Evolutionary conservation across 2,329 filamentous ascomycete species (phyloP), one percentile per base, ranked within the genome.

Genomic region (Capronia coronata): DNA sequence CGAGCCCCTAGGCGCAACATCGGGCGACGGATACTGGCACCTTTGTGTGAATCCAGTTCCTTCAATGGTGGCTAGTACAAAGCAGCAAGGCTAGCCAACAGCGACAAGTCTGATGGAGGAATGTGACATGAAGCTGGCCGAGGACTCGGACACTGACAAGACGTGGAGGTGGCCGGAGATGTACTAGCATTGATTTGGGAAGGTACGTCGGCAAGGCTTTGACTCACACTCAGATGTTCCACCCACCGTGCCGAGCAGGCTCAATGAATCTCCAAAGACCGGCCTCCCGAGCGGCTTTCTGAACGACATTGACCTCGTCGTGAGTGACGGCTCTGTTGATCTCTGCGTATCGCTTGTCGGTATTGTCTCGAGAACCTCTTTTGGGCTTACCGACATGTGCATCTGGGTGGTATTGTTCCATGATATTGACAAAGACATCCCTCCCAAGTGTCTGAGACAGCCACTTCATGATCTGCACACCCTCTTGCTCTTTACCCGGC

Each of bases 391-490:
- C 87, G 1, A 94, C 87, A 65, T 94, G 82, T 0, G 86, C 87
- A 56, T 85, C 79, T 0, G 87, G 87, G 55, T 81, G 82, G 62
- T 93, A 93, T 67, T 94, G 87, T 67, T 94, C 87, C 87, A 93
- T 93, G 57, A 94, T 83, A 63, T 94, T 84, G 52, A 93, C 78
- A 66, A 90, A 91, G 37, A 85, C 74, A 65, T 93, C 86, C 48
- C 71, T 75, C 2, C 84, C 87, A 1, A 94, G 75, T 45, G 88
- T 78, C 22, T 77, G 71, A 0, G 86, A 87, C 13, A 94, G 71
- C 75, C 86, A 94, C 54, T 71, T 74, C 73, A 94, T 84, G 52
- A 94, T 93, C 55, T 80, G 72, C 43, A 75, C 74, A 0, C 84
- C 84, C 67, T 93, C 87, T 14, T 78, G 78, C 62, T 86, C 84